Conservation (phyloP, 768 basidiomycete species). For the Clathrus columnatus region DNA sequence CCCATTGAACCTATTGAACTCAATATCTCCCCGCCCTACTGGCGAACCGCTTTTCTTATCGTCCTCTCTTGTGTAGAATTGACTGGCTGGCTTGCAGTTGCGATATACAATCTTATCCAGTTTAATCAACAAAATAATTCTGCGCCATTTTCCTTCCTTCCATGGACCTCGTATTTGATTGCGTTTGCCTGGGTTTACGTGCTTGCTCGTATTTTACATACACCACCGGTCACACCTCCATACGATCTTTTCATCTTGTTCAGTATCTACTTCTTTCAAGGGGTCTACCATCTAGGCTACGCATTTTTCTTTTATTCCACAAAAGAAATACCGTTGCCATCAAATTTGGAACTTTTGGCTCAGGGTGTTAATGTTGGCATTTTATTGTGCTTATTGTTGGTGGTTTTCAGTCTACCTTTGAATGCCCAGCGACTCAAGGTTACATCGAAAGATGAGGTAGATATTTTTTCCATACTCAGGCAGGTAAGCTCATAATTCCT, state of each 20-base stretch:
- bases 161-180: constrained; percentile 11
- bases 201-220: constrained; percentile 11
- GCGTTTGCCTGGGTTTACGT: constrained; percentile 20
- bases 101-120: constrained; percentile 10
- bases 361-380: not conserved
- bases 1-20: not conserved
- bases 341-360: not conserved
- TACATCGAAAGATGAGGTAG: not conserved
- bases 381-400: not conserved
- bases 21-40: not conserved
- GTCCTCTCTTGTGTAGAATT: constrained; percentile 14
- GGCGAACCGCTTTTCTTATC: constrained; percentile 15
- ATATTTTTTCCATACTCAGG: not conserved
- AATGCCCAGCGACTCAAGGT: not conserved
- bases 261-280: constrained; percentile 14
- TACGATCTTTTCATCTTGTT: constrained; percentile 19
- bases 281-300: constrained; percentile 12
- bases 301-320: constrained; percentile 7
- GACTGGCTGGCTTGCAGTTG: constrained; percentile 15
- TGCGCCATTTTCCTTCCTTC: not conserved
- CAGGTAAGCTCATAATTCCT: not conserved
- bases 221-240: constrained; percentile 14
- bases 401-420: constrained; percentile 1
- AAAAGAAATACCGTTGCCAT: not conserved
- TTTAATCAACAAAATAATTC: not conserved